These are phyloP conservation scores for Waltergamsia citrina DNA, from an alignment of 2,329 filamentous ascomycete species.

Conservation along the genomic window DNA sequence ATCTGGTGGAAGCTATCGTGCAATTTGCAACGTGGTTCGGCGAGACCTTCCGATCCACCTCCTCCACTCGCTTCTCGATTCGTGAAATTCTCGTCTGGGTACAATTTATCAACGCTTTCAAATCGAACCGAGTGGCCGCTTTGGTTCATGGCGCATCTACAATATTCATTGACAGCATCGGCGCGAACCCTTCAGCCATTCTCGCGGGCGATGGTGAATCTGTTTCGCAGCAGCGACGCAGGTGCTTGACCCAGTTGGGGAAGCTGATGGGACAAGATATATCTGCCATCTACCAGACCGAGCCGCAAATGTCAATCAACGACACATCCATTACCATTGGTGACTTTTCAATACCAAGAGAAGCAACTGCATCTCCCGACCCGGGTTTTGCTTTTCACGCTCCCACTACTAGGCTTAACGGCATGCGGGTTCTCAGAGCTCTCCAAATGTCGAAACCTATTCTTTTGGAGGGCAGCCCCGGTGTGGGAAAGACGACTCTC, in stretches of 20 bases:
- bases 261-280: conserved; percentile 57
- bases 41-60: conserved; percentile 63
- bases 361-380: conserved; percentile 26
- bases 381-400: conserved; percentile 61
- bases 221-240: conserved; percentile 60
- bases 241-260: conserved; percentile 65
- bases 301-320: conserved; percentile 48
- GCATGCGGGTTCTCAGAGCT: conserved; percentile 82
- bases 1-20: conserved; percentile 62
- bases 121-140: conserved; percentile 32
- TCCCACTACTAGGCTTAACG: conserved; percentile 81
- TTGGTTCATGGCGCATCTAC: conserved; percentile 82
- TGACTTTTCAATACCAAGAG: conserved; percentile 56
- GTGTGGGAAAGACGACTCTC: conserved; percentile 93
- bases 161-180: conserved; percentile 91
- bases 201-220: conserved; percentile 62
- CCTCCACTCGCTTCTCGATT: conserved; percentile 74
- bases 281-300: conserved; percentile 51
- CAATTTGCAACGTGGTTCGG: conserved; percentile 93
- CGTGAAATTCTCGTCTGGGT: conserved; percentile 91
- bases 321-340: conserved; percentile 54
- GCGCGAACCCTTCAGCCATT: conserved; percentile 86
- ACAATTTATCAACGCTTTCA: conserved; percentile 72
- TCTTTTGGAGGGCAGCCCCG: conserved; percentile 90
- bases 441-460: conserved; percentile 86